Evolutionary conservation across 2,329 filamentous ascomycete genomes (phyloP), one percentile per base, ranked within the genome.

Genomic region (Cladosporium sp.): DNA sequence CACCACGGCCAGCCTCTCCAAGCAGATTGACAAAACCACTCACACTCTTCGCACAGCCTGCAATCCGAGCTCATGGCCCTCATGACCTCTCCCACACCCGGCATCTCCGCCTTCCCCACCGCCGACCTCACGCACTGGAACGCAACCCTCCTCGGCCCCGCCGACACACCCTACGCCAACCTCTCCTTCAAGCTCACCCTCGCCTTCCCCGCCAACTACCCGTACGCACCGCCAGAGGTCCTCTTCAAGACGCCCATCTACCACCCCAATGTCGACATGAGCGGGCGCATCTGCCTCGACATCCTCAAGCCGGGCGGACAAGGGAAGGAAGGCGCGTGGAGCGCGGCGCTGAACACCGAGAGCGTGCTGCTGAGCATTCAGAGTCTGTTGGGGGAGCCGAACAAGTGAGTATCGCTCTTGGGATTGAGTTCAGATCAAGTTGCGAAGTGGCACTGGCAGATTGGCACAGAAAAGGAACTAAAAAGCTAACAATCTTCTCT

Each of bases 161-260:
- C 88, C 60, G 92, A 91, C 69, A 99, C 94, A 0, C 93, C 92
- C 56, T 99, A 99, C 75, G 87, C 89, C 38, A 86, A 86, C 65
- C 84, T 97, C 56, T 90, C 85, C 50, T 88, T 99, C 78, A 97
- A 97, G 80, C 89, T 99, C 66, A 88, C 87, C 66, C 93, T 99
- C 73, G 82, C 86, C 50, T 99, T 97, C 76, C 92, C 93, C 8
- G 80, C 84, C 68, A 96, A 93, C 78, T 99, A 99, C 73, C 94
- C 94, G 9, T 97, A 97, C 74, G 84, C 88, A 1, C 85, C 94
- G 20, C 94, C 94, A 0, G 91, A 88, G 2, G 94, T 99, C 17
- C 83, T 96, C 60, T 99, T 97, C 86, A 96, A 92, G 80, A 99
- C 95, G 6, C 94, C 94, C 38, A 97, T 99, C 77, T 99, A 97